Evolutionary conservation across 768 basidiomycete genomes (phyloP).

Genomic region (Xanthoconium purpureum): DNA sequence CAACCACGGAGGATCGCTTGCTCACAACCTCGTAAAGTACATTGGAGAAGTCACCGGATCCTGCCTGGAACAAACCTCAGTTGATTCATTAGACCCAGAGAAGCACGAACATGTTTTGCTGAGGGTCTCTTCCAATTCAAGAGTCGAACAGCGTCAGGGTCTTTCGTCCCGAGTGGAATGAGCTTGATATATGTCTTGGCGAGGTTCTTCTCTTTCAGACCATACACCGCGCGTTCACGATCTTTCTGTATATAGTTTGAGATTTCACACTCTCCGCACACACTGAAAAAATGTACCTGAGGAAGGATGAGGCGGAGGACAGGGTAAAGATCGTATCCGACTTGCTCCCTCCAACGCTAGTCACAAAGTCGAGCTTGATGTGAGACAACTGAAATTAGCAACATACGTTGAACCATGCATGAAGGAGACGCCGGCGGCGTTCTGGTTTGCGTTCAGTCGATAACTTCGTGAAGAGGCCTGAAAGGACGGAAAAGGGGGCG

Average conservation of each 20-base stretch:
- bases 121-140: conserved; percentile 89
- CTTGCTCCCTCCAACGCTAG: conserved; percentile 82
- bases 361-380: conserved; percentile 13
- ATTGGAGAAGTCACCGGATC: conserved; percentile 84
- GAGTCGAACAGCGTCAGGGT: conserved; percentile 77
- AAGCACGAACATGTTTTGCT: conserved; percentile 54
- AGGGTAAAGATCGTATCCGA: conserved; percentile 88
- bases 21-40: conserved; percentile 85
- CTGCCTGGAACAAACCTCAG: conserved; percentile 41
- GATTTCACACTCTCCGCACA: not conserved
- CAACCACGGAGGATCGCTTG: conserved; percentile 76
- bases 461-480: conserved; percentile 71
- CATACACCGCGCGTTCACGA: conserved; percentile 87
- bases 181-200: conserved; percentile 91
- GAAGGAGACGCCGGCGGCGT: conserved; percentile 64
- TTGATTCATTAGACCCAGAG: not conserved
- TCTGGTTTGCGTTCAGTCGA: conserved; percentile 72
- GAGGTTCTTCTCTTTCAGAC: conserved; percentile 90
- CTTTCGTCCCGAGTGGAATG: conserved; percentile 76
- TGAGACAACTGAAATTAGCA: not conserved
- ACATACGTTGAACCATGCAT: conserved; percentile 78
- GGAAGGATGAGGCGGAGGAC: conserved; percentile 87
- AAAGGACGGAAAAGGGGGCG: conserved; percentile 67
- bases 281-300: conserved; percentile 50
- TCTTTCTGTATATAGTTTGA: conserved; percentile 66